Base-by-base conservation (phyloP, 176 grass and related monocot species). In the Oryza meyeriana region DNA sequence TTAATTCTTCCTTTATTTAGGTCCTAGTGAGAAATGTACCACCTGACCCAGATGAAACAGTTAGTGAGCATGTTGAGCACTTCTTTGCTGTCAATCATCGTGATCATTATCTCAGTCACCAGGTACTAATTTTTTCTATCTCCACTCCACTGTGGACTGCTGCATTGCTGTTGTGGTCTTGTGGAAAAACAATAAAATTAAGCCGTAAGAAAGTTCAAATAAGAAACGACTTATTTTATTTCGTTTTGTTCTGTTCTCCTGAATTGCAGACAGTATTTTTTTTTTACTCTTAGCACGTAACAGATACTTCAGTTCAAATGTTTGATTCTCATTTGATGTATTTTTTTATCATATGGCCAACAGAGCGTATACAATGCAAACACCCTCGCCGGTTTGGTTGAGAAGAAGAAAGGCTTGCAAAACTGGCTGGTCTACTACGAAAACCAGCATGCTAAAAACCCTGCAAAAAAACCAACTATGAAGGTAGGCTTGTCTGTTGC, bases 391-490 rank as follows among this genome's bases (percentile, higher is more conserved):
- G 74, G 64, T 76, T 85, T 98, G 76, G 93, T 95, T 66, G 86
- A 91, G 62, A 88, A 76, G 55, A 93, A 91, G 74, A 91, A 91
- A 87, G 79, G 68, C 30, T 68, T 98, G 78, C 82, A 91, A 82
- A 98, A 98, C 66, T 98, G 93, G 96, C 84, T 95, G 77, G 87
- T 98, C 75, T 98, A 98, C 83, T 98, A 95, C 8, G 90, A 98
- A 86, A 98, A 98, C 41, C 81, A 90, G 57, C 25, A 84, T 50
- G 69, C 44, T 32, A 85, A 87, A 84, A 84, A 85, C n/a, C 72
- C 93, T 45, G 71, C 58, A 71, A 92, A 85, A 77, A 87, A 72
- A 47, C 93, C 89, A 79, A 98, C 76, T 66, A 79, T 91, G 83
- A 98, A 98, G 96, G 96, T 95, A 79, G 12, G 18, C 26, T 61